Evolutionary conservation across 2,329 filamentous ascomycete species (phyloP).

Genomic region (Chrysoporthe austroafricana): DNA sequence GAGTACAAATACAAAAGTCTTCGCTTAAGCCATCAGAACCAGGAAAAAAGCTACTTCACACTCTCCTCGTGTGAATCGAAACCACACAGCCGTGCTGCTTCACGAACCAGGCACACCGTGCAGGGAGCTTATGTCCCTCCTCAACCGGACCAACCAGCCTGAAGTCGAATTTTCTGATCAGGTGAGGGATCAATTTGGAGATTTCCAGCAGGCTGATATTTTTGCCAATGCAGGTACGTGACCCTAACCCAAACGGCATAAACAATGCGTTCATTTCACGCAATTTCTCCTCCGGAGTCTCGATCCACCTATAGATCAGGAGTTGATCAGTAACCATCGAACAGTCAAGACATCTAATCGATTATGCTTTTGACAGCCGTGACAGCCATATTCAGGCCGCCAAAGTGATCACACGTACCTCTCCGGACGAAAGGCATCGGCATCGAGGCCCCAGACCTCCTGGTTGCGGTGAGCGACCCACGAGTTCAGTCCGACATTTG

Average conservation of each 20-base stretch:
- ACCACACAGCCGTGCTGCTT: conserved; percentile 13
- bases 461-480: conserved; percentile 37
- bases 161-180: conserved; percentile 23
- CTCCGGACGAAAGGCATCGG: conserved; percentile 18
- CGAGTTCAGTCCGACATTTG: conserved; percentile 17
- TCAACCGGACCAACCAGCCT: not conserved
- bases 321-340: not conserved
- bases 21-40: not conserved
- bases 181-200: conserved; percentile 21
- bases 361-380: not conserved
- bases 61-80: not conserved
- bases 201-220: conserved; percentile 28
- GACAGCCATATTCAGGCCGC: not conserved
- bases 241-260: conserved; percentile 52
- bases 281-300: not conserved
- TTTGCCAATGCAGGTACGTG: conserved; percentile 50
- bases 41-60: not conserved
- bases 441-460: conserved; percentile 18
- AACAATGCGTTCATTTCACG: conserved; percentile 1
- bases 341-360: not conserved
- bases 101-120: conserved; percentile 19
- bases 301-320: not conserved
- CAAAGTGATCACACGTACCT: not conserved
- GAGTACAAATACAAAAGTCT: not conserved
- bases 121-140: conserved; percentile 1